Evolutionary conservation across 2,329 filamentous ascomycete species (phyloP).

Genomic region (Penicillium sclerotiorum): DNA sequence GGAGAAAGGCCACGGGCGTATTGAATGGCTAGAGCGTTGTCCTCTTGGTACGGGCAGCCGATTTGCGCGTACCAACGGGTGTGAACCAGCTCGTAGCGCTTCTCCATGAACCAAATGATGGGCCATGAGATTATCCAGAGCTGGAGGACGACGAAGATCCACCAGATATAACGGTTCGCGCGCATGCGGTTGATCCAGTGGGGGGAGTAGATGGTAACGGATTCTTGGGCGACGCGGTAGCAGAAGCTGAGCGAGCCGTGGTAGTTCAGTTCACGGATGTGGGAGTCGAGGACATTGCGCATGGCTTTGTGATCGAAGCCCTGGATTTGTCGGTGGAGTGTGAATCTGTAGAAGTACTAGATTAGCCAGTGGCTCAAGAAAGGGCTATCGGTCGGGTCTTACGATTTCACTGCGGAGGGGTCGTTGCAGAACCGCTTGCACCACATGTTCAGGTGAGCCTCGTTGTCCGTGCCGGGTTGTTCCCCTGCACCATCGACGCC

Average conservation of each 20-base stretch:
- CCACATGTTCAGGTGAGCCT: constrained; percentile 27
- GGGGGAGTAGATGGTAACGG: constrained; percentile 41
- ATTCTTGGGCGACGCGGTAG: constrained; percentile 26
- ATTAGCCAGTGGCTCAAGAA: not conserved
- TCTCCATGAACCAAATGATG: constrained; percentile 40
- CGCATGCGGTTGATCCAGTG: constrained; percentile 42
- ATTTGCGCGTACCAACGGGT: constrained; percentile 36
- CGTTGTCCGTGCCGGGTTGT: not conserved
- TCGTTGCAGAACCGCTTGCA: constrained; percentile 42
- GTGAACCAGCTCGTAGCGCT: constrained; percentile 37
- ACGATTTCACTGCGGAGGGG: constrained; percentile 41
- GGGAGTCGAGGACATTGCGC: constrained; percentile 32
- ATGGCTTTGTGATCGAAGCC: constrained; percentile 34
- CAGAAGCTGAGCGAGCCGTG: constrained; percentile 34
- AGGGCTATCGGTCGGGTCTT: too few relatives aligned
- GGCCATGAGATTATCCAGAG: constrained; percentile 46
- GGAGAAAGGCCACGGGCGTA: constrained; percentile 33
- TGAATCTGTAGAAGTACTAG: constrained; percentile 25
- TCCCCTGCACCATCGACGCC: not conserved
- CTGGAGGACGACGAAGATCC: constrained; percentile 38
- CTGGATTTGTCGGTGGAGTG: constrained; percentile 32
- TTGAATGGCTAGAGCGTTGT: constrained; percentile 14
- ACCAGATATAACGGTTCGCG: constrained; percentile 38
- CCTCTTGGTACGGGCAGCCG: not conserved
- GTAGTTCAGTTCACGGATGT: constrained; percentile 44